Base-by-base conservation (phyloP, 2,329 filamentous ascomycete species). In the Talaromyces sp. region DNA sequence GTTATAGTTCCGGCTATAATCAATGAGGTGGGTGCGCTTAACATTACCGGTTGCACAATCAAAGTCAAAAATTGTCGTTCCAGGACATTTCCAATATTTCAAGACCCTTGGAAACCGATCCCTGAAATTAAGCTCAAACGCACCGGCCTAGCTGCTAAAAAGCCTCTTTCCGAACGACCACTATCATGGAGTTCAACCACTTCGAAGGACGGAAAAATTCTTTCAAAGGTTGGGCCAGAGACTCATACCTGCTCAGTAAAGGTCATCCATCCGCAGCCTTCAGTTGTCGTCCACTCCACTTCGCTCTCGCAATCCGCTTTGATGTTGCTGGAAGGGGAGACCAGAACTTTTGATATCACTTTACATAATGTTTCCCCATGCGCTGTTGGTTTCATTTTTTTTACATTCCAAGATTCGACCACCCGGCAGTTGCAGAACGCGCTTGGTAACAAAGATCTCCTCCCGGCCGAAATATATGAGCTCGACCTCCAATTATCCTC, bases 271-370 rank as follows among this genome's bases (percentile, higher is more conserved):
- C 82, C 87, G 52, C 92, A 97, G 74, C 95, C 95, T 6, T 79
- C 91, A 3, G 81, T 98, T 3, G 80, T 88, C 3, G 84, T 97
- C 22, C 89, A 91, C 72, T 88, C 88, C 8, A 90, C 89, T 3
- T 92, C 90, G 13, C 83, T 97, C 1, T 87, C 90, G 0, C 93
- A 97, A 72, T 91, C 90, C 24, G 91, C 92, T 10, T 81, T 97
- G 41, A 97, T 97, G 93, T 85, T 99, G 11, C 82, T 99, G 6
- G 94, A 98, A 78, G 95, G 95, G 50, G 94, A 99, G 77, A 86
- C 85, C 24, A 89, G 88, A 70, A 82, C 82, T 0, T 96, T 98
- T 73, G 89, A 86, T 0, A 84, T 97, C 16, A 93, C 90, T 0
- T 80, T 98, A 14, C 86, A 90, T 69, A 99, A 99, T 69, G 82